Percentiles rank a stretch among this genome's conserved stretches.
These are phyloP conservation scores for Trichoderma reesei DNA, from an alignment of 495 filamentous ascomycete species.

Conservation along the genomic window DNA sequence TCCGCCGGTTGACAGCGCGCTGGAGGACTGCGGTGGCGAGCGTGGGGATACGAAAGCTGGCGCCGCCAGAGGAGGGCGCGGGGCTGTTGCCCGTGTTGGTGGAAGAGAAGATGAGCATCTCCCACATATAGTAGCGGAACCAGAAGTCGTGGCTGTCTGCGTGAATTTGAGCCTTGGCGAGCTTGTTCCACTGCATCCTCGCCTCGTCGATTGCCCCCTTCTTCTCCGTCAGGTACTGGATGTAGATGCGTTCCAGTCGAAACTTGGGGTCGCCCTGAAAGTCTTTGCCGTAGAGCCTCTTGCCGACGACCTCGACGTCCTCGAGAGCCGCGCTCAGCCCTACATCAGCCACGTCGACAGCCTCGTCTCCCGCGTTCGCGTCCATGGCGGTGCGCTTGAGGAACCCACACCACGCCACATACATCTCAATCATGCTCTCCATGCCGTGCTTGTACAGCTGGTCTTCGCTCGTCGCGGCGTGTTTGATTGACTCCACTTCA, in stretches of 20 bases:
- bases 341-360: slow-evolving; percentile 83
- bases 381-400: slow-evolving; percentile 73
- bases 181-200: slow-evolving; percentile 61
- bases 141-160: slow-evolving; percentile 83
- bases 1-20: slow-evolving; percentile 56
- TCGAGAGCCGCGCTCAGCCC: slow-evolving; percentile 78
- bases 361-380: slow-evolving; percentile 69
- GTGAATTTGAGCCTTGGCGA: slow-evolving; percentile 48
- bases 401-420: slow-evolving; percentile 87
- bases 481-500: slow-evolving; percentile 83
- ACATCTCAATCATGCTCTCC: slow-evolving; percentile 78
- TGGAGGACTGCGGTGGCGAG: slow-evolving; percentile 64
- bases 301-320: slow-evolving; percentile 66
- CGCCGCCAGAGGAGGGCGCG: slow-evolving; percentile 28
- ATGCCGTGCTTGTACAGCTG: slow-evolving; percentile 63
- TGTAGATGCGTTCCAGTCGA: slow-evolving; percentile 80
- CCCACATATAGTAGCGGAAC: slow-evolving; percentile 84
- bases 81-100: slow-evolving; percentile 31
- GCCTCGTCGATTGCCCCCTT: slow-evolving; percentile 52
- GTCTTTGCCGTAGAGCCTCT: slow-evolving; percentile 58
- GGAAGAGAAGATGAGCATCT: slow-evolving; percentile 52
- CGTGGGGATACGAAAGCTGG: slow-evolving; percentile 38
- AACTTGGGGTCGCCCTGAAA: slow-evolving; percentile 80
- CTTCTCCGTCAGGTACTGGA: slow-evolving; percentile 77
- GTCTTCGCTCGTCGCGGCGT: slow-evolving; percentile 75